Conservation (phyloP, 169 alveolate genomes). For the Cryptosporidium felis region DNA sequence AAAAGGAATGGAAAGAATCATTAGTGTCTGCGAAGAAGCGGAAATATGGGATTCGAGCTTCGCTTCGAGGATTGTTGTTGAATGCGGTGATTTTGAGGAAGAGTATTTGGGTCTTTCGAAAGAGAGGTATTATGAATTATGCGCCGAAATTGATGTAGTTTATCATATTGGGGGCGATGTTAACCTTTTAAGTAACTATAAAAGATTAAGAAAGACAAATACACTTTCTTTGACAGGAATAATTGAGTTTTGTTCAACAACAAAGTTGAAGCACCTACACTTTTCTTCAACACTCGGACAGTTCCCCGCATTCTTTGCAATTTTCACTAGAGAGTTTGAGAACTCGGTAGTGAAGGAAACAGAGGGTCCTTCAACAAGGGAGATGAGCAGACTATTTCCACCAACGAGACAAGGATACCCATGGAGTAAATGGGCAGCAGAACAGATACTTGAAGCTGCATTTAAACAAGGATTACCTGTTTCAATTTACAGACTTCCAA, state of each 20-base stretch:
- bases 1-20: constrained; percentile 74
- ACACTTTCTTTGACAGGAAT: constrained; percentile 72
- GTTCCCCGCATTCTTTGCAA: constrained; percentile 78
- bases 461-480: constrained; percentile 75
- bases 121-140: constrained; percentile 73
- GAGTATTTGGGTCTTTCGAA: constrained; percentile 74
- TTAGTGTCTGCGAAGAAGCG: constrained; percentile 77
- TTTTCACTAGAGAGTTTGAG: constrained; percentile 74
- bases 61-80: constrained; percentile 70
- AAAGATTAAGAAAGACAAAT: constrained; percentile 76
- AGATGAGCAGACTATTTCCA: constrained; percentile 77
- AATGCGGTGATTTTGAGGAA: constrained; percentile 76
- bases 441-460: constrained; percentile 74
- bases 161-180: constrained; percentile 82
- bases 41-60: constrained; percentile 75
- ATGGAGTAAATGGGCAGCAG: constrained; percentile 82
- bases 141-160: constrained; percentile 74
- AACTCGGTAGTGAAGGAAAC: constrained; percentile 71
- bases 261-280: constrained; percentile 74
- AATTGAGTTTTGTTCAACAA: constrained; percentile 74
- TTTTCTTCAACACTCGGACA: constrained; percentile 79
- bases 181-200: constrained; percentile 76
- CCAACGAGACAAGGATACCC: constrained; percentile 79
- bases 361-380: constrained; percentile 73
- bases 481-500: constrained; percentile 77